Evolutionary conservation across 2,329 filamentous ascomycete species (phyloP), one percentile per base, ranked within the genome.

Genomic region (Ilyonectria robusta): DNA sequence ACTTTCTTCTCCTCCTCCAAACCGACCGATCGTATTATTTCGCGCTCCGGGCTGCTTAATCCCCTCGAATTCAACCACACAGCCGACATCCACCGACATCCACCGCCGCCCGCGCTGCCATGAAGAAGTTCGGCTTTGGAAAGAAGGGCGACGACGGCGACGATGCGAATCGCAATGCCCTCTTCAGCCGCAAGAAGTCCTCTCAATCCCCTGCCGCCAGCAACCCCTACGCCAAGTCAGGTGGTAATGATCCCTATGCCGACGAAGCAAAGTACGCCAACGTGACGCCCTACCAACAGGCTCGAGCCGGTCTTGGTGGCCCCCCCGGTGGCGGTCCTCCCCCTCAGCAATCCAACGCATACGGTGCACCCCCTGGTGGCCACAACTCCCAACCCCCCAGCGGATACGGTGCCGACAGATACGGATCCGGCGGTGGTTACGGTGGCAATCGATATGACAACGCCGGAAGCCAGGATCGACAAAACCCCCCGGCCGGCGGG

Each of bases 81-180:
- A 10, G 48, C 40, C 33, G 31, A 29, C 31, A 31, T 31, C 21
- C 23, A 42, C 15, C 35, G 21, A 29, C 21, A 31, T 31, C 21
- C 23, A 42, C 15, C 35, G 21, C 17, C 48, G 23, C 46, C 31
- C 33, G 57, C 21, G 42, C 56, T 31, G 62, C 68, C 68, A 91
- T 91, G 89, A 88, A 86, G 82, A 89, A 87, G 73, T 89, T 91
- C 72, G 86, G 86, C 55, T 86, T 89, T 70, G 83, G 87, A 70
- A 89, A 86, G 80, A 90, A 88, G 76, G 79, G 78, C 55, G 83
- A 85, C 59, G 86, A 86, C 59, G 80, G 78, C 72, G 86, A 86
- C 65, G 83, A 87, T 50, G 76, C 81, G 61, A 85, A 79, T 71
- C 84, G 85, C 62, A 81, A 81, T 70, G 85, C 86, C 51, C 83